Conservation (phyloP, 495 filamentous ascomycete species). For the Penicillium longicatenatum region DNA sequence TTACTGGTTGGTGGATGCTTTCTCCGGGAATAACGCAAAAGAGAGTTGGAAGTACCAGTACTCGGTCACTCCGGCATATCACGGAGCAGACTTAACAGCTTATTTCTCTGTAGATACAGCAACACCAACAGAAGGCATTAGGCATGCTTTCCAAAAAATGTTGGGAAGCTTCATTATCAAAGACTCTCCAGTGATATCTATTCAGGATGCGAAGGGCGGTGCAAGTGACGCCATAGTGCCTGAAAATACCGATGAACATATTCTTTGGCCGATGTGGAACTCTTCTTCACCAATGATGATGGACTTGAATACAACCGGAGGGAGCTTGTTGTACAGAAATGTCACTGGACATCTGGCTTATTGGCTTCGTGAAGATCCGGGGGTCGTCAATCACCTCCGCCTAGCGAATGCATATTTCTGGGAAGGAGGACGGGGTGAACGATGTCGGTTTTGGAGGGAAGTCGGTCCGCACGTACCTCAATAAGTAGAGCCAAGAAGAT, state of each 20-base stretch:
- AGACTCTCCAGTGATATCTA: conserved; percentile 46
- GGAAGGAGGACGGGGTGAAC: conserved; percentile 57
- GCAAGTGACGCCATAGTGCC: conserved; percentile 14
- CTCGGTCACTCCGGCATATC: conserved; percentile 58
- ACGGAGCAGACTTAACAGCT: conserved; percentile 55
- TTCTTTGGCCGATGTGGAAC: conserved; percentile 17
- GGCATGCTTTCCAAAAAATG: conserved; percentile 34
- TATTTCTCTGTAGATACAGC: conserved; percentile 45
- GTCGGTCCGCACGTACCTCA: conserved; percentile 29
- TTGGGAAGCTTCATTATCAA: conserved; percentile 54
- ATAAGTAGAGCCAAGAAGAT: background rate
- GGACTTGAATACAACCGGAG: conserved; percentile 26
- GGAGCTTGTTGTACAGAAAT: conserved; percentile 5
- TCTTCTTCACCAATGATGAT: conserved; percentile 12
- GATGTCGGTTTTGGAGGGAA: conserved; percentile 60
- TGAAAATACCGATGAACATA: background rate
- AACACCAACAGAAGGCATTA: conserved; percentile 16
- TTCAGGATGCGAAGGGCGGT: conserved; percentile 13
- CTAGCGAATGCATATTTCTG: conserved; percentile 52
- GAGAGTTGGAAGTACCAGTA: conserved; percentile 62
- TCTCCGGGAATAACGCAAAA: conserved; percentile 27
- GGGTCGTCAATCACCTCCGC: conserved; percentile 48
- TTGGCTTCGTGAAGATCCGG: conserved; percentile 35
- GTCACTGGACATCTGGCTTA: conserved; percentile 19
- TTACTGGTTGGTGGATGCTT: conserved; percentile 66